A percentile compares a stretch with the other conserved stretches of the same genome.
phyloP scores from a whole-genome alignment of 1,284 basidiomycete species.

The Meira miltonrushii region DNA sequence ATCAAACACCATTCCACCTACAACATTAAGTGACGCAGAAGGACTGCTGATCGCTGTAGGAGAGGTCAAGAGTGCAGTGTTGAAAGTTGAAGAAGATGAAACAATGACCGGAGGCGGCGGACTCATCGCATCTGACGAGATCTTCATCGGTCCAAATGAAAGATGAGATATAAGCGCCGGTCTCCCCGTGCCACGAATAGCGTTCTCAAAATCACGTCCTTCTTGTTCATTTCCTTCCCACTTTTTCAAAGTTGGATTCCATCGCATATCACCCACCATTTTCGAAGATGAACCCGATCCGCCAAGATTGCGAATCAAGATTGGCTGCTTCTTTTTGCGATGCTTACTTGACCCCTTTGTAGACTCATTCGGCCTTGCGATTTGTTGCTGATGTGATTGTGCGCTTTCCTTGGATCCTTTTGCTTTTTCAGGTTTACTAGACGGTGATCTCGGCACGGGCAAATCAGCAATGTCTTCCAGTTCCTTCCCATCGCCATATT shows the following conservation, averaged over 20 bases:
- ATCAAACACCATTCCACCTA: constrained; percentile 97
- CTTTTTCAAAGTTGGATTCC: constrained; percentile 78
- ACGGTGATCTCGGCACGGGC: constrained; percentile 55
- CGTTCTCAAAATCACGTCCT: constrained; percentile 80
- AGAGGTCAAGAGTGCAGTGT: constrained; percentile 5
- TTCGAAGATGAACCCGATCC: constrained; percentile 20
- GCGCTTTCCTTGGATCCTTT: constrained; percentile 18
- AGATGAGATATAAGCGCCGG: constrained; percentile 72
- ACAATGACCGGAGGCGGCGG: constrained; percentile 23
- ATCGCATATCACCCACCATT: constrained; percentile 72
- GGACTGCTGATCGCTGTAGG: not conserved
- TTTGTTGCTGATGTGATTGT: constrained; percentile 30
- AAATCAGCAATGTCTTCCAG: constrained; percentile 86
- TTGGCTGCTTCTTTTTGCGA: not conserved
- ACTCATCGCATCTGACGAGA: constrained; percentile 16
- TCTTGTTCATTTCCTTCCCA: constrained; percentile 96
- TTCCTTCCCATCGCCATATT: constrained; percentile 87
- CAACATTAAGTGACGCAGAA: constrained; percentile 59
- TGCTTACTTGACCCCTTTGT: not conserved
- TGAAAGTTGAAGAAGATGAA: constrained; percentile 7
- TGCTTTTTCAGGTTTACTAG: not conserved
- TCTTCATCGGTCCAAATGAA: constrained; percentile 22
- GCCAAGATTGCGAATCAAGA: constrained; percentile 33
- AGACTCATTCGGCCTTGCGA: constrained; percentile 21
- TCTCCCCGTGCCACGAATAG: constrained; percentile 73